Evolutionary conservation across 75 land plant species (phyloP).

Genomic region (Cryptomeria japonica): DNA sequence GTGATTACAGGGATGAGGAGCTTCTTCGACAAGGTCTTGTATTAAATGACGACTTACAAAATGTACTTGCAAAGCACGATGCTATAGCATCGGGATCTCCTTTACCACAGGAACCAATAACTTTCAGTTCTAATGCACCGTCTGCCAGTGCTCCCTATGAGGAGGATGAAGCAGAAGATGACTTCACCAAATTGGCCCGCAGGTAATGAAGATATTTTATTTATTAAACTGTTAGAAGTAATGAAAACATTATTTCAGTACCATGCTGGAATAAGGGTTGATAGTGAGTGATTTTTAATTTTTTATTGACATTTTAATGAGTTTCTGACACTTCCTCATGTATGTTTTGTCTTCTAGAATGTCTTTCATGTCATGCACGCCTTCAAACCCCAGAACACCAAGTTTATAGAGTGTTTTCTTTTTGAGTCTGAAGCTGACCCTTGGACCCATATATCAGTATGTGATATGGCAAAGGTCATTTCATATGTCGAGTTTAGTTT

Average conservation of each 20-base stretch:
- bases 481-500: not conserved
- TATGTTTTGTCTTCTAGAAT: not conserved
- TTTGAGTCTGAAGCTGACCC: not conserved
- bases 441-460: not conserved
- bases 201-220: constrained; percentile 30
- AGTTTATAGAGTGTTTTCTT: not conserved
- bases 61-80: constrained; percentile 81
- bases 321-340: not conserved
- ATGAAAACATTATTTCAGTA: not conserved
- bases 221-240: not conserved
- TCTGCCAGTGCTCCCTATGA: constrained; percentile 21
- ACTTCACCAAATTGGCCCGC: constrained; percentile 69
- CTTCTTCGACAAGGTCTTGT: constrained; percentile 75
- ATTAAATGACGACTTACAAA: constrained; percentile 82
- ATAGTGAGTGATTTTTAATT: not conserved
- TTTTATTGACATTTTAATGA: not conserved
- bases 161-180: constrained; percentile 74
- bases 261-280: constrained; percentile 7
- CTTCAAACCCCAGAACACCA: not conserved
- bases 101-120: constrained; percentile 31
- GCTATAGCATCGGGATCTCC: constrained; percentile 85
- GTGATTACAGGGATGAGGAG: constrained; percentile 71
- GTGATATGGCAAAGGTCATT: not conserved
- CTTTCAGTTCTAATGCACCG: constrained; percentile 10
- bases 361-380: not conserved